Conservation (phyloP, 2,329 filamentous ascomycete genomes). For the Colletotrichum sp. region DNA sequence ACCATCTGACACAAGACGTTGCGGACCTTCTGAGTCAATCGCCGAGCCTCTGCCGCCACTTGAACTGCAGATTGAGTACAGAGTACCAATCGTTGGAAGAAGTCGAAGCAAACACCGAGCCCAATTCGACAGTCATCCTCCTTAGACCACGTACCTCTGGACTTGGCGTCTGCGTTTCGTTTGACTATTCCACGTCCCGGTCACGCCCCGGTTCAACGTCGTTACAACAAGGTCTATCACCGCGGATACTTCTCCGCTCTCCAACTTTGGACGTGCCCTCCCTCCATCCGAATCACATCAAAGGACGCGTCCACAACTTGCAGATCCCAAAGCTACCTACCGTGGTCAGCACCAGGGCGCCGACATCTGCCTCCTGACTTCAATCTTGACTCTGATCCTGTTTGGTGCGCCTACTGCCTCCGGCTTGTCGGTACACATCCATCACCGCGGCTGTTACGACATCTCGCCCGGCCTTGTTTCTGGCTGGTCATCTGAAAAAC, state of each 20-base stretch:
- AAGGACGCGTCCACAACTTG: neutral
- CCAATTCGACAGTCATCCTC: neutral
- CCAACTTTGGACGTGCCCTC: neutral
- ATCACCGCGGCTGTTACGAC: neutral
- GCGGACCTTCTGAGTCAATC: neutral
- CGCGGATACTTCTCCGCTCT: constrained; percentile 1
- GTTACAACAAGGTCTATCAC: neutral
- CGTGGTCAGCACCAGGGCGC: neutral
- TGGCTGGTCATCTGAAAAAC: neutral
- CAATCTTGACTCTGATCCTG: neutral
- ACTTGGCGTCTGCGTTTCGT: neutral
- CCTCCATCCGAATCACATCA: neutral
- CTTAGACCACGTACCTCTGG: neutral
- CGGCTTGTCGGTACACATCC: neutral
- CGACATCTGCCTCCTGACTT: neutral
- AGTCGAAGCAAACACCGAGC: neutral
- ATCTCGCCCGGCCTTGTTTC: neutral
- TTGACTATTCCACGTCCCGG: neutral
- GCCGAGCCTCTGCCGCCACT: neutral
- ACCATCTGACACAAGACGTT: neutral
- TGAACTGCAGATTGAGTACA: neutral
- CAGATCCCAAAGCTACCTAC: neutral
- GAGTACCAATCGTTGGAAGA: neutral
- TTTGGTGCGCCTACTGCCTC: neutral
- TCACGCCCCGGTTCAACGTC: neutral